phyloP scores from a whole-genome alignment of 768 basidiomycete species.

The Hydnomerulius pinastri region DNA sequence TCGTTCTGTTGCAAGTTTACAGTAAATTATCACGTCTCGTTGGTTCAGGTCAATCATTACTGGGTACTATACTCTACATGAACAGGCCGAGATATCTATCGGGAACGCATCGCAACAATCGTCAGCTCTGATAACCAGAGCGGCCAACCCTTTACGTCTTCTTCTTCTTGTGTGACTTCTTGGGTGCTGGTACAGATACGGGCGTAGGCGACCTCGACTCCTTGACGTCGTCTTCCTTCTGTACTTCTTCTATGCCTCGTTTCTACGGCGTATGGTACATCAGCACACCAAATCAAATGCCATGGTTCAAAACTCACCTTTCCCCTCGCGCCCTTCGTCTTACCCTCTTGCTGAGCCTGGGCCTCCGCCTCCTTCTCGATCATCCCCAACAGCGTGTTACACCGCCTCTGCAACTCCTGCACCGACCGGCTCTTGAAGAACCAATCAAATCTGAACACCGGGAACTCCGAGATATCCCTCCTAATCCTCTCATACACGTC shows the following conservation, averaged over 20 bases:
- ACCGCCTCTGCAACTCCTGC: constrained; percentile 85
- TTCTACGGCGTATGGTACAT: constrained; percentile 45
- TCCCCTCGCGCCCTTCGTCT: constrained; percentile 59
- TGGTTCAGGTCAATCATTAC: no score
- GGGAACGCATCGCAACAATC: no score
- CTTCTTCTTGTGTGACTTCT: constrained; percentile 68
- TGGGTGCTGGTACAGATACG: constrained; percentile 46
- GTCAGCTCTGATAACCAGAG: no score
- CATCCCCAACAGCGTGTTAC: constrained; percentile 84
- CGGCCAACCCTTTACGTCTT: no score
- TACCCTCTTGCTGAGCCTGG: constrained; percentile 66
- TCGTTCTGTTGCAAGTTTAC: no score
- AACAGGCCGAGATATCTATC: no score
- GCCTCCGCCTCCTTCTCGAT: constrained; percentile 87
- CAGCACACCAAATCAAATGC: neutral
- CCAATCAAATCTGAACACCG: constrained; percentile 97
- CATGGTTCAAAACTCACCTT: constrained; percentile 50
- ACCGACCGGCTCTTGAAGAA: constrained; percentile 94
- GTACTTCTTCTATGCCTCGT: constrained; percentile 70
- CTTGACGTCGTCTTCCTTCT: constrained; percentile 45
- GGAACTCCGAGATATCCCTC: constrained; percentile 95
- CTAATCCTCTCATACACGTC: constrained; percentile 96
- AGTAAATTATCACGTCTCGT: no score
- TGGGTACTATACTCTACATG: no score
- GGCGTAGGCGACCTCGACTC: constrained; percentile 68